Base-by-base conservation (phyloP, 441 rosid genomes). In the Erysimum pusillum region DNA sequence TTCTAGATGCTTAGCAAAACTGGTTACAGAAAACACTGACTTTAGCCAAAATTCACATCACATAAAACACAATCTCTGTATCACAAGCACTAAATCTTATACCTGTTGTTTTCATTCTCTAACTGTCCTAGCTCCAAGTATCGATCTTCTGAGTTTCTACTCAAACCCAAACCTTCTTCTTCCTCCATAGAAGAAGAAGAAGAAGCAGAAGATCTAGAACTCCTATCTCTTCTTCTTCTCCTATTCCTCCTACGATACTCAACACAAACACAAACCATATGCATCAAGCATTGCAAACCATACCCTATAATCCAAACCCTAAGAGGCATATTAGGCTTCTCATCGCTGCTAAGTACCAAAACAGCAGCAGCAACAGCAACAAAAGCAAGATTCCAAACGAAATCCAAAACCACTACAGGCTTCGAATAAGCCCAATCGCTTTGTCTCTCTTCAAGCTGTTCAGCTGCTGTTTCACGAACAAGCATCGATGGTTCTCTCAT, bases 391-490 rank as follows among this genome's bases (percentile, higher is more conserved):
- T 95, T 95, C 99, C 97, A 95, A 3, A 93, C 72, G 48, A 93
- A 80, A 58, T 95, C 99, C 15, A 95, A 94, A 39, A 93, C 80
- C 75, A 95, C 99, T 52, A 93, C 96, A 13, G 99, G 99, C 87
- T 88, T 93, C 67, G 99, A 95, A 68, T 93, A 93, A 7, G 99
- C 94, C 98, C 99, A 95, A 77, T 93, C 96, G 81, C 95, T 93
- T 86, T 93, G 99, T 54, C 99, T 89, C 83, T 91, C 98, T 96
- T 95, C 99, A 18, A 95, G 86, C 87, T 93, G 97, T 88, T 95
- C 97, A 54, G 99, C 98, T 0, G 99, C 99, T 5, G 99, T 71
- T 84, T 95, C 97, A 35, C 98, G 87, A 58, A 95, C 99, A 73
- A 90, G 32, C 90, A 95, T 85, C 45, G 99, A 95, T 31, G 96